Evolutionary conservation across 1,284 basidiomycete species (phyloP).

Genomic region (Fistulina hepatica): DNA sequence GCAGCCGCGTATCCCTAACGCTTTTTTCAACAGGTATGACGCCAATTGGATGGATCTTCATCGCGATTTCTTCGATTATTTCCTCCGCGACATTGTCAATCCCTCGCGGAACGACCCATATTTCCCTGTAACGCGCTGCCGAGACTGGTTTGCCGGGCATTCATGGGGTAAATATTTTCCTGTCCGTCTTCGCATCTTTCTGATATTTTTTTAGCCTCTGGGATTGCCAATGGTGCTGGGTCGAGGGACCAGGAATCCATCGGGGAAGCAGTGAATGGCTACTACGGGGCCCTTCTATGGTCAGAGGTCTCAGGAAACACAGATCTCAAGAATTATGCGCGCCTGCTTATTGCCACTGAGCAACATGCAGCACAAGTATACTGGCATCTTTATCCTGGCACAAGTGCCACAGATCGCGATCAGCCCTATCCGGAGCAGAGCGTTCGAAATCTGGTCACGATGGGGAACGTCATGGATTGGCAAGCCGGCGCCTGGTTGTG

Average conservation of each 20-base stretch:
- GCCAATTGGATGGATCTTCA: constrained; percentile 18
- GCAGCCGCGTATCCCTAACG: constrained; percentile 1
- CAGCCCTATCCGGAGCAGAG: constrained; percentile 26
- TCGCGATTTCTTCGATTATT: constrained; percentile 18
- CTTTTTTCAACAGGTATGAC: constrained; percentile 21
- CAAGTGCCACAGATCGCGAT: constrained; percentile 20
- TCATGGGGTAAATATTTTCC: constrained; percentile 22
- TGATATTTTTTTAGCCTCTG: constrained; percentile 20
- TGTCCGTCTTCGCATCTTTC: neutral
- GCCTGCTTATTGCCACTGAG: constrained; percentile 25
- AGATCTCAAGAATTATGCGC: constrained; percentile 23
- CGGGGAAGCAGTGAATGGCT: constrained; percentile 26
- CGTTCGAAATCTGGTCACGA: constrained; percentile 22
- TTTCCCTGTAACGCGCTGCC: constrained; percentile 23
- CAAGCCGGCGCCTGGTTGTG: constrained; percentile 28
- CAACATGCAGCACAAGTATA: constrained; percentile 25
- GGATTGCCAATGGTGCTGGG: constrained; percentile 26
- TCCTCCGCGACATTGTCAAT: constrained; percentile 26
- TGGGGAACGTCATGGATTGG: constrained; percentile 27
- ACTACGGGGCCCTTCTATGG: constrained; percentile 24
- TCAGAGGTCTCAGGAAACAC: constrained; percentile 21
- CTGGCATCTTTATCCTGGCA: constrained; percentile 26
- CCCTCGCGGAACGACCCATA: constrained; percentile 22
- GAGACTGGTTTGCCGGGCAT: constrained; percentile 27
- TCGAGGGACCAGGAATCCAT: constrained; percentile 26